Percentiles rank a stretch among this genome's conserved stretches.
Conservation (phyloP, 1,284 basidiomycete species). For the Meira nashicola region DNA sequence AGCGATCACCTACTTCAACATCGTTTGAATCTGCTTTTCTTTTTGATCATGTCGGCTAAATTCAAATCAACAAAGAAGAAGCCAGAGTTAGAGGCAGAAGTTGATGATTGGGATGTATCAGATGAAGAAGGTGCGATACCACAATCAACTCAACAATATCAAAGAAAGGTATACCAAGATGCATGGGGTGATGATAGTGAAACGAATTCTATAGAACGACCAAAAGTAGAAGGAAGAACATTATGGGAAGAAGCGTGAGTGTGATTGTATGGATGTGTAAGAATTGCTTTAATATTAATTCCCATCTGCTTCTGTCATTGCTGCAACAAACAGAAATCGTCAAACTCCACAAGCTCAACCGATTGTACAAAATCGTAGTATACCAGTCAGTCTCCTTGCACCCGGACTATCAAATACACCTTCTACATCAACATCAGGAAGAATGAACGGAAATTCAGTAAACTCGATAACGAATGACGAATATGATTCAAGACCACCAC, state of each 20-base stretch:
- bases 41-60: not conserved
- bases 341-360: constrained; percentile 1
- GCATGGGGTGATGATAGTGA: not conserved
- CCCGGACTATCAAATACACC: not conserved
- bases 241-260: constrained; percentile 12
- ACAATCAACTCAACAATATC: not conserved
- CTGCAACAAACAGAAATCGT: constrained; percentile 1
- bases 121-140: not conserved
- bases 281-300: too few relatives aligned
- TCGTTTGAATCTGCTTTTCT: not conserved
- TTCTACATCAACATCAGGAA: not conserved
- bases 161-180: not conserved
- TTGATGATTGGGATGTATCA: constrained; percentile 10
- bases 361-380: not conserved
- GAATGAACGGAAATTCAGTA: not conserved
- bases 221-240: not conserved
- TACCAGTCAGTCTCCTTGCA: not conserved
- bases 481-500: not conserved
- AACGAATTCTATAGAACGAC: not conserved
- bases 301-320: not conserved
- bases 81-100: not conserved
- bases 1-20: too few relatives aligned
- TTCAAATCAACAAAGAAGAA: constrained; percentile 1
- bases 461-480: not conserved
- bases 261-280: not conserved